A percentile compares a stretch with the other conserved stretches of the same genome.
Evolutionary conservation across 305 asterid genomes (phyloP).

Genomic region (Solanum hybrid): DNA sequence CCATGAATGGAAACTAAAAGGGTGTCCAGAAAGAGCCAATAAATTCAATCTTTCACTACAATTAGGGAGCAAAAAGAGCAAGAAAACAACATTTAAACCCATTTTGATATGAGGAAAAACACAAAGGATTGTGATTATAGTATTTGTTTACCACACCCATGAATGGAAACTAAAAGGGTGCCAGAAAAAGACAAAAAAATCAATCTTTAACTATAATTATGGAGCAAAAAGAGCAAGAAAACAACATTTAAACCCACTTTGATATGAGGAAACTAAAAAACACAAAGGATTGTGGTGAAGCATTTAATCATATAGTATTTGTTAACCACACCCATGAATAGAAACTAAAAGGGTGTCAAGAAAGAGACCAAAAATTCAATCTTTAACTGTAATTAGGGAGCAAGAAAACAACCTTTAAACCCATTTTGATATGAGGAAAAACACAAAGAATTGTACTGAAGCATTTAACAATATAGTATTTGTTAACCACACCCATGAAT

Average conservation of each 20-base stretch:
- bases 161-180: background rate
- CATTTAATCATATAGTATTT: background rate
- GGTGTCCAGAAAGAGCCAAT: background rate
- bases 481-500: background rate
- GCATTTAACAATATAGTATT: background rate
- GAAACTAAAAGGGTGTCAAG: background rate
- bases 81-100: background rate
- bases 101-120: background rate
- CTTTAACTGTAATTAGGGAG: background rate
- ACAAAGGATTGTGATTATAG: background rate
- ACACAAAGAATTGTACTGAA: background rate
- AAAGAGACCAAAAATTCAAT: background rate
- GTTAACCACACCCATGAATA: background rate
- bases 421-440: background rate
- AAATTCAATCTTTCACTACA: background rate
- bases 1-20: background rate
- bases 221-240: background rate
- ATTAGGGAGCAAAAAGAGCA: background rate
- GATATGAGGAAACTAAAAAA: background rate
- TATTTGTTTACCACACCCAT: background rate
- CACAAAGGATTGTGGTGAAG: background rate
- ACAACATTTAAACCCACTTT: background rate
- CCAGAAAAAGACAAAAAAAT: background rate
- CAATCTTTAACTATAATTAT: background rate
- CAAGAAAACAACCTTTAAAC: background rate